Evolutionary conservation across 345 rosid species (phyloP).

Genomic region (Euphorbia peplus): DNA sequence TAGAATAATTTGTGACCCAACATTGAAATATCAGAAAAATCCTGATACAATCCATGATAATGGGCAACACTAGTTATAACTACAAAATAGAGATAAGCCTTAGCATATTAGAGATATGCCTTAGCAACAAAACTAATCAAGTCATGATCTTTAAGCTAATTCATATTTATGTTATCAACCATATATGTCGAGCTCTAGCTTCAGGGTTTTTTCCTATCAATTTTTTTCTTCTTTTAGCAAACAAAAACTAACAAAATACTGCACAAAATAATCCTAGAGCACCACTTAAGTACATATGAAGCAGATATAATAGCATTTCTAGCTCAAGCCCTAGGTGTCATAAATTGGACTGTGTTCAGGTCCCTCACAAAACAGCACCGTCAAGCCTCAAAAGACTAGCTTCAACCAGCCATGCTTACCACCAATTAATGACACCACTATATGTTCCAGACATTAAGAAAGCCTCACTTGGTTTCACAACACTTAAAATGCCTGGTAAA

Average conservation of each 20-base stretch:
- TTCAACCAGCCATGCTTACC: conserved; percentile 16
- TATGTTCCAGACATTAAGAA: conserved; percentile 17
- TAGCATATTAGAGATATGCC: no score
- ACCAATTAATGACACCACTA: conserved; percentile 6
- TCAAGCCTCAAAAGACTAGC: conserved; percentile 16
- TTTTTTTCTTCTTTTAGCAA: background rate
- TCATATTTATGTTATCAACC: no score
- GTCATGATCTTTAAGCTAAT: no score
- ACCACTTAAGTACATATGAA: background rate
- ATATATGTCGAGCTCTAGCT: no score
- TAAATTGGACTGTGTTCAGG: conserved; percentile 8
- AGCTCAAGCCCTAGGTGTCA: background rate
- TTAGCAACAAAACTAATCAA: no score
- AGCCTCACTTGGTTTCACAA: conserved; percentile 5
- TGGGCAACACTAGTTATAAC: no score
- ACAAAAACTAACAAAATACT: conserved; percentile 2
- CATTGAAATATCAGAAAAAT: no score
- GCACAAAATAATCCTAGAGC: background rate
- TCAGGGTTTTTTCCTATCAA: background rate
- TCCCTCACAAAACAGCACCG: conserved; percentile 16
- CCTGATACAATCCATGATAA: no score
- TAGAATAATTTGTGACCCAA: no score
- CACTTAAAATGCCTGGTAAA: conserved; percentile 9
- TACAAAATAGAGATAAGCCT: no score
- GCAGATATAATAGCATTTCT: background rate